Evolutionary conservation across 805 yeast genomes (phyloP).

Genomic region (Kazachstania viticola): DNA sequence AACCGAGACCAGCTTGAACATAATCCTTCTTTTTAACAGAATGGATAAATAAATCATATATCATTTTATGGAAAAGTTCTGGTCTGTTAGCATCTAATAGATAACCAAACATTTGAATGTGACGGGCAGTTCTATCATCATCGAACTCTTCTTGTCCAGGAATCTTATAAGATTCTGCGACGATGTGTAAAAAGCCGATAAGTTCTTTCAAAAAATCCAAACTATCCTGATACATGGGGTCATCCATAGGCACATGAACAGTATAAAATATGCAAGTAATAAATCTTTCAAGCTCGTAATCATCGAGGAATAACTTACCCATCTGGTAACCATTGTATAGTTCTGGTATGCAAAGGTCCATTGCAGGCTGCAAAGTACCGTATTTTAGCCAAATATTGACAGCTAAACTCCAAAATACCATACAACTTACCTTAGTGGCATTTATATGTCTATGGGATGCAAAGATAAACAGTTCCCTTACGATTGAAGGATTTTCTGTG

Average conservation of each 20-base stretch:
- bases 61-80: constrained; percentile 67
- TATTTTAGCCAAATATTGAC: constrained; percentile 11
- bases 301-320: constrained; percentile 15
- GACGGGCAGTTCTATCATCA: constrained; percentile 75
- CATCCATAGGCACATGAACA: constrained; percentile 36
- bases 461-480: constrained; percentile 53
- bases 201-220: constrained; percentile 42
- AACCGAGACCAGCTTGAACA: constrained; percentile 74
- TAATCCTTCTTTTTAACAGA: constrained; percentile 48
- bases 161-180: constrained; percentile 57
- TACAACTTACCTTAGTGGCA: constrained; percentile 52
- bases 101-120: constrained; percentile 63
- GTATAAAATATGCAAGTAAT: constrained; percentile 10
- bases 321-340: constrained; percentile 18
- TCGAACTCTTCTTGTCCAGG: constrained; percentile 78
- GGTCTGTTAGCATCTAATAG: constrained; percentile 69
- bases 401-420: constrained; percentile 58
- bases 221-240: constrained; percentile 44
- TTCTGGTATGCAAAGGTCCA: constrained; percentile 16
- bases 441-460: constrained; percentile 54
- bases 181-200: constrained; percentile 48
- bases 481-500: constrained; percentile 43
- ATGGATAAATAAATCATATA: constrained; percentile 60
- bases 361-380: constrained; percentile 9
- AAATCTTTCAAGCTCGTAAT: constrained; percentile 14